Conservation (phyloP, 441 rosid genomes). For the Aleurites moluccanus region DNA sequence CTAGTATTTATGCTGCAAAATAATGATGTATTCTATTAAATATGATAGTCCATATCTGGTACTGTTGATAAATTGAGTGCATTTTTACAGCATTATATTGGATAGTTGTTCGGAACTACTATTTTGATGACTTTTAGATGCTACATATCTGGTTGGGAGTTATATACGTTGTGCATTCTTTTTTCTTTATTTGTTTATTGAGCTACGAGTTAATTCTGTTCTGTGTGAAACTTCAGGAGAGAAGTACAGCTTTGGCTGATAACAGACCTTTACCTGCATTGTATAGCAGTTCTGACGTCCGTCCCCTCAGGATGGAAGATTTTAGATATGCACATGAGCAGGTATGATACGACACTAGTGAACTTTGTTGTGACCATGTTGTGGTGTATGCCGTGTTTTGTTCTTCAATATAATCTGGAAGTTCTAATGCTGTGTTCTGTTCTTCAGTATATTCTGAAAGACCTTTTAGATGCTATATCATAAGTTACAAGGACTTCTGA, state of each 20-base stretch:
- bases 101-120: neutral
- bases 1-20: neutral
- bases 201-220: slow-evolving; percentile 7
- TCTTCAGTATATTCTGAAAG: too few relatives aligned
- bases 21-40: neutral
- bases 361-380: neutral
- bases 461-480: too few relatives aligned
- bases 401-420: too few relatives aligned
- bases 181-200: neutral
- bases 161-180: neutral
- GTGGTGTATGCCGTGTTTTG: too few relatives aligned
- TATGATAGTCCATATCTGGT: neutral
- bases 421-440: too few relatives aligned
- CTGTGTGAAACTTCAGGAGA: slow-evolving; percentile 59
- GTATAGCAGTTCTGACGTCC: slow-evolving; percentile 73
- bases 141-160: neutral
- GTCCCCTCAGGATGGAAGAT: slow-evolving; percentile 80
- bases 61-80: too few relatives aligned
- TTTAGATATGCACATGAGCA: slow-evolving; percentile 92
- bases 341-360: slow-evolving; percentile 38
- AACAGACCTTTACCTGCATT: slow-evolving; percentile 64
- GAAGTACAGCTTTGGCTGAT: slow-evolving; percentile 58
- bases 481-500: too few relatives aligned
- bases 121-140: neutral
- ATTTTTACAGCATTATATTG: too few relatives aligned